Base-by-base conservation (phyloP, 2,329 filamentous ascomycete species). In the Colletotrichum zoysiae region DNA sequence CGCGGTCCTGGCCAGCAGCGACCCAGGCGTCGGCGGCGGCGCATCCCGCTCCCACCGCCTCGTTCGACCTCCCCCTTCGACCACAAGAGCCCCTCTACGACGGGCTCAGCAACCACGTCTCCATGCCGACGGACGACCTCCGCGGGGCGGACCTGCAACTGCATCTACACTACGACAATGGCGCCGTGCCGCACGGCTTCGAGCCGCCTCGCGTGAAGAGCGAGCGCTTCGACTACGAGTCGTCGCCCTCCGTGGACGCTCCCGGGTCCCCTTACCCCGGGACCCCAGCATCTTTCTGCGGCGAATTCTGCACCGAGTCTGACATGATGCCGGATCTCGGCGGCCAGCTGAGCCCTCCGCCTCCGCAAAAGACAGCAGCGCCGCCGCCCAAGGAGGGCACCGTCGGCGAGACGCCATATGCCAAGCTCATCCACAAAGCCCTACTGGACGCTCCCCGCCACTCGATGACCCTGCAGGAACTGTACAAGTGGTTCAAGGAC, bases 401-500 rank as follows among this genome's bases (percentile, higher is more conserved):
- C 11, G 81, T 81, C n/a, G 50, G 26, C 20, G 88, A 90, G 30
- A 88, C 89, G 71, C 92, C 94, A 0, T 98, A 98, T 78, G 95
- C 95, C 0, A 87, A 92, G 76, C 87, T 97, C 20, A 94, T 98
- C 73, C 93, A 91, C 78, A 85, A 87, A 63, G 94, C 94, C 1
- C 88, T 98, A 26, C 88, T 91, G 83, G 89, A 89, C 75, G 88
- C 87, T 0, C 88, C 90, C 0, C 84, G 86, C 6, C 87, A 92
- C 73, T 90, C 89, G 30, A 92, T 98, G 89, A 89, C 92, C 2
- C 86, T 98, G 16, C 91, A 95, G 76, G 92, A 97, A 65, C 93
- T 98, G 69, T 98, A 98, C 81, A 87, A 92, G 69, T 98, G 95
- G 95, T 97, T 98, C 77, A 86, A 89, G 53, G 87, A 91, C 38